These are phyloP conservation scores for Picochlorum sp. DNA, from an alignment of 139 green algal species.

Conservation along the genomic window DNA sequence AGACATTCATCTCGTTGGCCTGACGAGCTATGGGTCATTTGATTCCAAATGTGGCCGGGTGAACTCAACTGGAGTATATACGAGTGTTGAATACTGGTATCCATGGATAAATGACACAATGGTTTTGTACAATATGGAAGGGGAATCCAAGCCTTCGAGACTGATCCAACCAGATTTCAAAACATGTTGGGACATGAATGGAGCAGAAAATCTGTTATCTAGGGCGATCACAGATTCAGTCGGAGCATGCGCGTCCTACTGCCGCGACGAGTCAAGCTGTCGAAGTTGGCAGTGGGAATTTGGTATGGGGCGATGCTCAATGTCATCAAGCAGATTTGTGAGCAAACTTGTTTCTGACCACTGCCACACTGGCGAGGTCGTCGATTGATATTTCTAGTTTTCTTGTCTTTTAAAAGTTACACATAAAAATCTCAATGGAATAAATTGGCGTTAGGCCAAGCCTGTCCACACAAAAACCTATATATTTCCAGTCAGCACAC, in stretches of 20 bases:
- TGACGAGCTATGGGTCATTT: conserved; percentile 7
- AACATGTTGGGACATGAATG: not conserved
- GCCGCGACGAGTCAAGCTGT: not conserved
- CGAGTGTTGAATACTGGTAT: conserved; percentile 3
- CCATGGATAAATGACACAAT: conserved; percentile 11
- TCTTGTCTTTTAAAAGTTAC: too few species aligned
- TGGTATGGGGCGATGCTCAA: too few species aligned
- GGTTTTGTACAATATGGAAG: conserved; percentile 6
- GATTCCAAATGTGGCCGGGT: not conserved
- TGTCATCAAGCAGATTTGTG: too few species aligned
- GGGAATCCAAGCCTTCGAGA: not conserved
- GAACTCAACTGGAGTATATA: conserved; percentile 6
- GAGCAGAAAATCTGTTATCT: not conserved
- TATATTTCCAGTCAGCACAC: too few species aligned
- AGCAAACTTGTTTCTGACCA: too few species aligned
- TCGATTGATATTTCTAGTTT: too few species aligned
- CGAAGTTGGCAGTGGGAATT: too few species aligned
- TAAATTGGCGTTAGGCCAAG: too few species aligned
- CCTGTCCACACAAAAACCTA: too few species aligned
- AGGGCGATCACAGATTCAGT: not conserved
- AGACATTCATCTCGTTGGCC: not conserved
- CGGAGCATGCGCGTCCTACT: not conserved
- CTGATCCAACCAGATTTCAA: conserved; percentile 11
- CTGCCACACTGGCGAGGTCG: too few species aligned
- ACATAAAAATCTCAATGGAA: too few species aligned